Evolutionary conservation across 257 asterid genomes (phyloP), one percentile per base, ranked within the genome.

Genomic region (Mitragyna speciosa): DNA sequence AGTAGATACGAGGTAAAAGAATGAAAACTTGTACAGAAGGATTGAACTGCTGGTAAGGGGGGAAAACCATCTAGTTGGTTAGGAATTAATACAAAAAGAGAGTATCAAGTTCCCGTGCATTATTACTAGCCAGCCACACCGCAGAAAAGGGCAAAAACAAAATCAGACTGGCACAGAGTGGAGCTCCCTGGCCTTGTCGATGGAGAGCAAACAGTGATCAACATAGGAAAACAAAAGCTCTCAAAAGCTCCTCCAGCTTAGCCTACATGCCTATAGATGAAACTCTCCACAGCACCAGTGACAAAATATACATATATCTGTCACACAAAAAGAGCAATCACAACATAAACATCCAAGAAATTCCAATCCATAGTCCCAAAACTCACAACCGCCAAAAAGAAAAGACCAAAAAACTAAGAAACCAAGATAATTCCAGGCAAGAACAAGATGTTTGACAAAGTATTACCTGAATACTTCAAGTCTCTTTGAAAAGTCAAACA

Each of bases 91-190:
- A 80, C 79, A 74, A 80, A 80, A 66, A 41, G 28, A 26, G 2
- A 76, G 64, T 41, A 41, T 65, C 26, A n/a, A 64, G 28, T 52
- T 54, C 79, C 83, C 52, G 30, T 76, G 28, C 79, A 80, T 64
- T 80, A 80, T 67, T 67, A 28, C 39, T 80, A 48, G 17, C 79
- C 80, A 80, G 80, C 78, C 73, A 41, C 63, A 67, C 80, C 26
- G 33, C 68, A 75, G 39, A 74, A 28, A 77, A 66, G 65, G 52
- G 45, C 52, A 80, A 65, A 31, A 33, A 30, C 69, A 16, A 73
- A 72, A 79, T 14, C 43, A 73, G 76, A 75, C 39, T 72, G 17
- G 73, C 72, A 73, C 59, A 71, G 17, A 73, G 36, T 52, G 36
- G 11, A 52, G 70, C 71, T 65, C 80, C 74, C 70, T 76, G 52